A percentile compares a stretch with the other conserved stretches of the same genome.
phyloP scores from a whole-genome alignment of 768 basidiomycete genomes.

The Zangia roseola region DNA sequence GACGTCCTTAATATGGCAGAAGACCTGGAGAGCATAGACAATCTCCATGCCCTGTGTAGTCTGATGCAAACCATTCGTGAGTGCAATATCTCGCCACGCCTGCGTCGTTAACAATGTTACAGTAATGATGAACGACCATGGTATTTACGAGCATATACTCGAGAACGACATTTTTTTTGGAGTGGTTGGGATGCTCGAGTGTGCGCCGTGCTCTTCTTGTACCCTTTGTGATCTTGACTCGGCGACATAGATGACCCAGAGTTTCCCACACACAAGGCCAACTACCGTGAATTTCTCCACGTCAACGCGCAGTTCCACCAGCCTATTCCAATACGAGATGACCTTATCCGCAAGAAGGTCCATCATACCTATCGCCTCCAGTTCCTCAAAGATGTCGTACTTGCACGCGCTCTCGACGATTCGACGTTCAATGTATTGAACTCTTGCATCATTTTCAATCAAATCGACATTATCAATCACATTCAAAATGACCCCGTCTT shows the following conservation, averaged over 20 bases:
- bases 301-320: conserved; percentile 84
- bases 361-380: conserved; percentile 97
- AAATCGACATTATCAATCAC: conserved; percentile 94
- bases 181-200: conserved; percentile 96
- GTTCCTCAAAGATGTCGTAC: conserved; percentile 97
- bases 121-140: conserved; percentile 96
- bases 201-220: conserved; percentile 47
- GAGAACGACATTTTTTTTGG: conserved; percentile 91
- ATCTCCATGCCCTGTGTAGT: conserved; percentile 86
- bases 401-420: conserved; percentile 92
- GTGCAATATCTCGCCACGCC: conserved; percentile 26
- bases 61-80: conserved; percentile 93
- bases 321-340: conserved; percentile 81
- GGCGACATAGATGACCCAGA: conserved; percentile 83
- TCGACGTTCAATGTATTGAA: conserved; percentile 96
- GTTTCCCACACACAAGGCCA: conserved; percentile 94
- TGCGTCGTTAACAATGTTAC: conserved; percentile 4
- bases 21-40: conserved; percentile 87
- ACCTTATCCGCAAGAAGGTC: conserved; percentile 77
- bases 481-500: conserved; percentile 78
- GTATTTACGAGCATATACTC: conserved; percentile 91
- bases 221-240: conserved; percentile 12
- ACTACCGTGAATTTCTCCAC: conserved; percentile 91
- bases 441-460: conserved; percentile 97
- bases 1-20: conserved; percentile 86